phyloP scores from a whole-genome alignment of 2,329 filamentous ascomycete genomes.

The Septoria petroselini region DNA sequence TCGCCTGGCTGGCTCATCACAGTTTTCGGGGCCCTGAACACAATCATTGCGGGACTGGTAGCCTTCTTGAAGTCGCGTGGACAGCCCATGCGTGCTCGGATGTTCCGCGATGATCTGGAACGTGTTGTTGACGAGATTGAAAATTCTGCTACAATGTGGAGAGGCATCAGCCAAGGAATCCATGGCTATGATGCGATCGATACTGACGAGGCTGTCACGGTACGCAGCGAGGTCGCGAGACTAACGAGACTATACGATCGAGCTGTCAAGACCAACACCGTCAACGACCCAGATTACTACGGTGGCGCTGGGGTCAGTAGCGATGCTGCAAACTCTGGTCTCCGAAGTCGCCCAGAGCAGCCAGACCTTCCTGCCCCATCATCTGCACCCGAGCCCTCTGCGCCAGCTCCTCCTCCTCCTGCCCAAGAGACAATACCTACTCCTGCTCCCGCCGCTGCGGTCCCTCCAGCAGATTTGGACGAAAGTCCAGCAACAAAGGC shows the following conservation, averaged over 20 bases:
- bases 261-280: conserved; percentile 40
- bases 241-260: conserved; percentile 41
- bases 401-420: conserved; percentile 9
- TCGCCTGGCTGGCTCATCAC: conserved; percentile 41
- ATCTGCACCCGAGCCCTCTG: conserved; percentile 15
- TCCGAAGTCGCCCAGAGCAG: conserved; percentile 24
- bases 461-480: conserved; percentile 27
- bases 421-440: conserved; percentile 9
- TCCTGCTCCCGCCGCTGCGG: conserved; percentile 7
- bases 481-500: conserved; percentile 33
- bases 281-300: conserved; percentile 44
- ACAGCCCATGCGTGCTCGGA: conserved; percentile 42
- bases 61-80: conserved; percentile 43
- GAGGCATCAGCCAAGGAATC: conserved; percentile 43
- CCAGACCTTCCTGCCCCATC: conserved; percentile 13
- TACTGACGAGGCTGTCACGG: conserved; percentile 45
- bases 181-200: conserved; percentile 49
- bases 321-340: conserved; percentile 28
- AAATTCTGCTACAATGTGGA: conserved; percentile 44
- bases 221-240: conserved; percentile 39
- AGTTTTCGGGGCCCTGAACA: conserved; percentile 43
- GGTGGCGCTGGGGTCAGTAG: conserved; percentile 31
- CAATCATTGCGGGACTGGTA: conserved; percentile 43
- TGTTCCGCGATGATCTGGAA: conserved; percentile 44
- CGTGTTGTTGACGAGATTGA: conserved; percentile 44